A percentile compares a stretch with the other conserved stretches of the same genome.
Conservation (phyloP, 495 filamentous ascomycete genomes). For the Thermothielavioides terrestris region DNA sequence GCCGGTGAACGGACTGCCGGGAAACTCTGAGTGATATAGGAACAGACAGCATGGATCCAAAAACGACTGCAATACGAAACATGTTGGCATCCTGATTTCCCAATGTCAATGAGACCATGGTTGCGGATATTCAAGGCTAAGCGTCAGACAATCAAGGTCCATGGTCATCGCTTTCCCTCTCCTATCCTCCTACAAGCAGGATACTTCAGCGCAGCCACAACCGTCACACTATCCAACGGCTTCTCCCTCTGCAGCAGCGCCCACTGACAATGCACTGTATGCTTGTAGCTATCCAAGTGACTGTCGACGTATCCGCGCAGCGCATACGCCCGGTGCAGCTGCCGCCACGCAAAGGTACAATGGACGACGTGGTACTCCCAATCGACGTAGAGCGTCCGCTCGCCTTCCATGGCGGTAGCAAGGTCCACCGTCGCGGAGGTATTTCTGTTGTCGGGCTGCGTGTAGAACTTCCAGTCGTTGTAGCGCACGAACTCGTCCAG, state of each 20-base stretch:
- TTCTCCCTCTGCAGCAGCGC: neutral
- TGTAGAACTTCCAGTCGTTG: conserved; percentile 11
- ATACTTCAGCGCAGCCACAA: conserved; percentile 7
- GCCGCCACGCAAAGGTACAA: conserved; percentile 30
- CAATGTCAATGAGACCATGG: too few species aligned
- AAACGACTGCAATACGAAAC: too few species aligned
- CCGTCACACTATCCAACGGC: neutral
- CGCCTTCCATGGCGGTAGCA: neutral
- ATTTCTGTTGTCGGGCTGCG: neutral
- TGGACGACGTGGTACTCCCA: conserved; percentile 30
- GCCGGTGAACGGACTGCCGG: neutral
- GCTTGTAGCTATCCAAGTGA: conserved; percentile 8
- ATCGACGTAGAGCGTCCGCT: conserved; percentile 20
- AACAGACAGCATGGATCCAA: too few species aligned
- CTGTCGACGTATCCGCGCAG: conserved; percentile 4
- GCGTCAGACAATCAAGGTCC: too few species aligned
- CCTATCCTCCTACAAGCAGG: conserved; percentile 1
- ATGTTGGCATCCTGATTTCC: too few species aligned
- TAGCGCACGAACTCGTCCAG: conserved; percentile 7
- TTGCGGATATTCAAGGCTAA: too few species aligned
- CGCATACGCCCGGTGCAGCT: conserved; percentile 24
- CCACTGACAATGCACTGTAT: conserved; percentile 11
- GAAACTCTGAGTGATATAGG: too few species aligned
- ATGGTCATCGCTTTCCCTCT: too few species aligned
- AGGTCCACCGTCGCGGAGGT: neutral